phyloP scores from a whole-genome alignment of 176 grass and related monocot species.

The Ananas comosus region DNA sequence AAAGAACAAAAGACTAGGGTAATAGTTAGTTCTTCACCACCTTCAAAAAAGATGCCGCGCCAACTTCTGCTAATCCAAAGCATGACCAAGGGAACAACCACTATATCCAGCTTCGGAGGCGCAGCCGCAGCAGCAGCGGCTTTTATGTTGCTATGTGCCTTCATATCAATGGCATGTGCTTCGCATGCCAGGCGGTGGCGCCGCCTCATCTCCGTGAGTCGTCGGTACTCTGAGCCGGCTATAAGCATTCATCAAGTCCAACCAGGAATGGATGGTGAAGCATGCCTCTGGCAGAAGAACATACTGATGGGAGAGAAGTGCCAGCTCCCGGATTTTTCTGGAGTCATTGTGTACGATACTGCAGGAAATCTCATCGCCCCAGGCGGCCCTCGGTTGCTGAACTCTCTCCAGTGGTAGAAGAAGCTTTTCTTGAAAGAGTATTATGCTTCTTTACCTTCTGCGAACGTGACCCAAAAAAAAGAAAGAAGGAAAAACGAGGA shows the following conservation, averaged over 20 bases:
- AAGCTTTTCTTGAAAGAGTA: background rate
- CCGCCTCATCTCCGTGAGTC: conserved; percentile 38
- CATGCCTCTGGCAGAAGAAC: conserved; percentile 72
- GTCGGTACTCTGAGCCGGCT: conserved; percentile 55
- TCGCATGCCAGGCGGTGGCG: conserved; percentile 48
- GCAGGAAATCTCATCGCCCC: conserved; percentile 60
- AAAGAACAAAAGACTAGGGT: no score
- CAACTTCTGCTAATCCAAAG: conserved; percentile 26
- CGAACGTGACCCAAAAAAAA: no score
- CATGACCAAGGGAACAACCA: conserved; percentile 6
- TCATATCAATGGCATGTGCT: conserved; percentile 47
- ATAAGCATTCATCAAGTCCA: conserved; percentile 73
- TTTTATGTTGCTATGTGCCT: conserved; percentile 51
- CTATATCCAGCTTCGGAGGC: background rate
- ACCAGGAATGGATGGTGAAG: conserved; percentile 25
- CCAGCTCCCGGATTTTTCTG: conserved; percentile 90
- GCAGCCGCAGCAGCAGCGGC: conserved; percentile 22
- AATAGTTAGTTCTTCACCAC: no score
- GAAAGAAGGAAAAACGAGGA: no score
- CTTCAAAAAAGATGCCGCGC: conserved; percentile 33
- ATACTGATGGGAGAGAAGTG: conserved; percentile 94
- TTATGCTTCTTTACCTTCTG: background rate
- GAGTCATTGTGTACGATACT: conserved; percentile 68
- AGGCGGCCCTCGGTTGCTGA: conserved; percentile 27
- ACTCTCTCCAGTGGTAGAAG: conserved; percentile 41